Conservation (phyloP, 2,329 filamentous ascomycete genomes). For the Geosmithia morbida region DNA sequence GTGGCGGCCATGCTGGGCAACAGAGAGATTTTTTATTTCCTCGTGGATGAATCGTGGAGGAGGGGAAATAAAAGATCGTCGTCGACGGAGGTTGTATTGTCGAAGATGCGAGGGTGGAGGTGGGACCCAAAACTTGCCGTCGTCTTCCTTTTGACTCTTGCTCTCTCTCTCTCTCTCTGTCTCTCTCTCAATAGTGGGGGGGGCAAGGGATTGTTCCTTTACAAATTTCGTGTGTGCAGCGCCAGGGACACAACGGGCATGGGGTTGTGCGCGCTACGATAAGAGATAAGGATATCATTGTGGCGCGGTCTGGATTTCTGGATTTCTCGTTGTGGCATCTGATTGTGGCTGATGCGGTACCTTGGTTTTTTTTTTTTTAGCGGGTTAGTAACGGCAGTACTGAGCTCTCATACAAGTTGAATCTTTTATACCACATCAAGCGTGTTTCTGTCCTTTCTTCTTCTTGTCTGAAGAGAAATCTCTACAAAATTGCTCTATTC, state of each 20-base stretch:
- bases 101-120: conserved; percentile 1
- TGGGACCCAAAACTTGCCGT: background rate
- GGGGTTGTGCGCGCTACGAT: conserved; percentile 43
- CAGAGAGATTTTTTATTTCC: conserved; percentile 6
- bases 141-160: background rate
- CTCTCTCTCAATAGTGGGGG: background rate
- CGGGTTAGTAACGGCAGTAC: background rate
- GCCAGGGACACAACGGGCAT: conserved; percentile 11
- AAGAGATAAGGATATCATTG: conserved; percentile 21
- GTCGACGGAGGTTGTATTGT: background rate
- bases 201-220: background rate
- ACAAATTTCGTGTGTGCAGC: conserved; percentile 15
- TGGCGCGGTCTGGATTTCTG: background rate
- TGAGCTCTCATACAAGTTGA: background rate
- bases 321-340: background rate
- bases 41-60: background rate
- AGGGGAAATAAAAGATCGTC: background rate
- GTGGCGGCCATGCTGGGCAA: conserved; percentile 62
- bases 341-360: background rate
- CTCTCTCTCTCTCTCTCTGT: background rate
- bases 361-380: background rate
- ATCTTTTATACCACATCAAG: background rate
- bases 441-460: background rate
- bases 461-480: background rate
- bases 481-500: background rate